Percentiles rank a stretch among this genome's conserved stretches.
phyloP scores from a whole-genome alignment of 2,329 filamentous ascomycete genomes.

The Arthrobotrys iridis region DNA sequence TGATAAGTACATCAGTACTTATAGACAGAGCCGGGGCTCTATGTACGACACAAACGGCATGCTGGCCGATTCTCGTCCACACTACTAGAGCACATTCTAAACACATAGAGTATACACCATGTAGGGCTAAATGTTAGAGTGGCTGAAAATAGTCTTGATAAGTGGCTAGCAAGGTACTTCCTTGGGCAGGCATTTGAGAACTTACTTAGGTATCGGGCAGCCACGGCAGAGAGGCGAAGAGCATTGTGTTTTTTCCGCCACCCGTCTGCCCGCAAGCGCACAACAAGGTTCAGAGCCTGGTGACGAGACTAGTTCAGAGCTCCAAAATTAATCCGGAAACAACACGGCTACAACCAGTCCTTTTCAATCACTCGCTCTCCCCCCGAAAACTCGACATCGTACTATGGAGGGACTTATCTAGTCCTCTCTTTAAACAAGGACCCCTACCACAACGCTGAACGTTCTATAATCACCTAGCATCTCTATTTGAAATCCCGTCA shows the following conservation, averaged over 20 bases:
- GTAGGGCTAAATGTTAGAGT: too few relatives aligned
- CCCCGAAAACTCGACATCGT: constrained; percentile 5
- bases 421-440: not conserved
- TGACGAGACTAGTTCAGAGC: too few relatives aligned
- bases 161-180: too few relatives aligned
- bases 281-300: not conserved
- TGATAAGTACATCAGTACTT: too few relatives aligned
- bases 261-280: not conserved
- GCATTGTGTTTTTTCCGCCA: not conserved
- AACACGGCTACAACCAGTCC: not conserved
- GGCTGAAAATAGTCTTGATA: too few relatives aligned
- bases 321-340: constrained; percentile 6
- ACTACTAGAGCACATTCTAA: too few relatives aligned
- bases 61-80: too few relatives aligned
- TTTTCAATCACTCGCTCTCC: constrained; percentile 3
- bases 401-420: constrained; percentile 10
- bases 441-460: not conserved
- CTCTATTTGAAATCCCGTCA: not conserved
- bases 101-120: too few relatives aligned
- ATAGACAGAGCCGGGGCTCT: too few relatives aligned
- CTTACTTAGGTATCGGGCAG: too few relatives aligned
- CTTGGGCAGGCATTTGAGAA: too few relatives aligned
- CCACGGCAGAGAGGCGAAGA: not conserved
- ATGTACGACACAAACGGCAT: too few relatives aligned
- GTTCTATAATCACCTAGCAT: not conserved